Percentiles rank a stretch among this genome's conserved stretches.
Evolutionary conservation across 768 basidiomycete species (phyloP).

Genomic region (Auricularia cornea): DNA sequence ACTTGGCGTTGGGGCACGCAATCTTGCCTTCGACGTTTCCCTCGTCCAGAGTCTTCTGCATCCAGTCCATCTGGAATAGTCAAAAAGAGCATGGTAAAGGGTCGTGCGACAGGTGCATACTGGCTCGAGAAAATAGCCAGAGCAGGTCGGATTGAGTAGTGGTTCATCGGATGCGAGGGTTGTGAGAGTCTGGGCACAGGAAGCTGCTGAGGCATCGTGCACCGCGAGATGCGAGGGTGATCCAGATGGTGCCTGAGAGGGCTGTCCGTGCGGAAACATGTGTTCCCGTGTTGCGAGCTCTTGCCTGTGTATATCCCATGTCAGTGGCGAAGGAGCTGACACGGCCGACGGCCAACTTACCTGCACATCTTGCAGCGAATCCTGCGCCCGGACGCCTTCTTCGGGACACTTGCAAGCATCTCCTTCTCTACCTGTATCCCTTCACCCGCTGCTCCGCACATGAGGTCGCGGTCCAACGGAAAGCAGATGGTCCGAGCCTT

Average conservation of each 20-base stretch:
- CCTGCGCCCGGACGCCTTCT: constrained; percentile 52
- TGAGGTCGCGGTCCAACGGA: constrained; percentile 76
- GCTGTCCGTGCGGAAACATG: constrained; percentile 78
- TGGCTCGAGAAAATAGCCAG: constrained; percentile 95
- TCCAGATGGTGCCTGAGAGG: neutral
- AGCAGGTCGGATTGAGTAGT: constrained; percentile 74
- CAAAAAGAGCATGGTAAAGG: neutral
- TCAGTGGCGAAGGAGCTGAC: constrained; percentile 1
- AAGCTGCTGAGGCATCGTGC: too few relatives aligned
- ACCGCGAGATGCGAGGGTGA: neutral
- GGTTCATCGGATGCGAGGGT: constrained; percentile 6
- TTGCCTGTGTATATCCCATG: too few relatives aligned
- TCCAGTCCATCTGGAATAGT: constrained; percentile 77
- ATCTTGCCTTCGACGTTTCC: constrained; percentile 86
- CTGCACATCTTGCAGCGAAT: constrained; percentile 93
- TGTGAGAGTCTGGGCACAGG: too few relatives aligned
- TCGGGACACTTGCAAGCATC: constrained; percentile 72
- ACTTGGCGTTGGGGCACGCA: constrained; percentile 84
- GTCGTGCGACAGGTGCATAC: constrained; percentile 33
- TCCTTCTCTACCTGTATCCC: constrained; percentile 53
- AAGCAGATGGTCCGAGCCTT: constrained; percentile 42
- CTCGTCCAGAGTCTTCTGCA: constrained; percentile 71
- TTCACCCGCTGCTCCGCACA: constrained; percentile 68
- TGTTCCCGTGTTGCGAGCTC: constrained; percentile 87
- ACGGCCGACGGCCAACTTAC: constrained; percentile 26